phyloP scores from a whole-genome alignment of 2,329 filamentous ascomycete genomes.

The Colletotrichum sp. region DNA sequence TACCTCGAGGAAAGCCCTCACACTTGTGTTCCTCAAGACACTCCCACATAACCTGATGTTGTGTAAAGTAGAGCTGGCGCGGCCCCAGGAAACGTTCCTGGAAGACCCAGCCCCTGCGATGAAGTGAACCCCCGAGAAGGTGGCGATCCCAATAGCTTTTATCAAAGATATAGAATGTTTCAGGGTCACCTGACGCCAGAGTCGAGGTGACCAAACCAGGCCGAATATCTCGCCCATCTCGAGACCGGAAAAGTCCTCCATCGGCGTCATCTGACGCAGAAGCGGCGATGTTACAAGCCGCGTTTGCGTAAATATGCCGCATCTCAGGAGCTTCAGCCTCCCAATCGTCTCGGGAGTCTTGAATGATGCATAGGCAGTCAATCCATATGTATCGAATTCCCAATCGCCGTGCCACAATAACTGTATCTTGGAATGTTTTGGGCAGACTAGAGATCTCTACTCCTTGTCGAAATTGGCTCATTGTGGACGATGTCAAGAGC shows the following conservation, averaged over 20 bases:
- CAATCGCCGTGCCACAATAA: neutral
- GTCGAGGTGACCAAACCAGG: neutral
- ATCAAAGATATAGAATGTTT: neutral
- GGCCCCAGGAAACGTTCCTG: too few relatives aligned
- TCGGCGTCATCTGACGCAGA: neutral
- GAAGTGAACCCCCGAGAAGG: too few relatives aligned
- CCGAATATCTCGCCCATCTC: fast-evolving
- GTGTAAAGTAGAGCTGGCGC: too few relatives aligned
- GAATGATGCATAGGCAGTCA: neutral
- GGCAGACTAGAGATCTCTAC: neutral
- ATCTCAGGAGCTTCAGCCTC: neutral
- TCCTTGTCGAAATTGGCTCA: neutral
- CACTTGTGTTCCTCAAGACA: too few relatives aligned
- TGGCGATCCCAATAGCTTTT: neutral
- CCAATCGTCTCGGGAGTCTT: neutral
- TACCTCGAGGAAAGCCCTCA: too few relatives aligned
- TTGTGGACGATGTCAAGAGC: neutral
- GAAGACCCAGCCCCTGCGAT: too few relatives aligned
- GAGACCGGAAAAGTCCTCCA: neutral
- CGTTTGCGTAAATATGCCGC: neutral
- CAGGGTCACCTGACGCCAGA: neutral
- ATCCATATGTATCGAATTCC: neutral
- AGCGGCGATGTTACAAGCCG: neutral
- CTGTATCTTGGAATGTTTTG: neutral
- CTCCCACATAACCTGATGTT: too few relatives aligned